Evolutionary conservation across 352 stramenopile species (phyloP).

Genomic region (Phytophthora cactorum): DNA sequence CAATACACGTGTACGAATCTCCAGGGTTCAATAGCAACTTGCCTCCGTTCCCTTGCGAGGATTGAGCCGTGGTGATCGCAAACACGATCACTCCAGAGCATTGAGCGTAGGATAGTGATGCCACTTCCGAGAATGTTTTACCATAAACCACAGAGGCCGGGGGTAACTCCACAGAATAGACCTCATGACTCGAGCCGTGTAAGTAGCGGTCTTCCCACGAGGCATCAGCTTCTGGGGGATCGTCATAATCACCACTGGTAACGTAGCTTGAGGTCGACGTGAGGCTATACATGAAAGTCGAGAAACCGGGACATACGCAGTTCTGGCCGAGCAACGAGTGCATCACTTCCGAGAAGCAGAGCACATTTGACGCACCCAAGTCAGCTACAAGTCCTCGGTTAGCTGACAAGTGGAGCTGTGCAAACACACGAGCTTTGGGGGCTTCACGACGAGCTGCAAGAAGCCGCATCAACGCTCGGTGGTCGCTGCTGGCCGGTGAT

Average conservation of each 20-base stretch:
- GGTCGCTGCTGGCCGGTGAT: conserved; percentile 66
- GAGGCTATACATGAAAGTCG: conserved; percentile 87
- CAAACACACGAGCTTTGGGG: conserved; percentile 51
- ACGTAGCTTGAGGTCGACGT: conserved; percentile 76
- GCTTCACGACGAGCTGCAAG: conserved; percentile 72
- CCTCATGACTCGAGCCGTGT: conserved; percentile 72
- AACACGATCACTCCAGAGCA: conserved; percentile 81
- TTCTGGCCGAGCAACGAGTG: conserved; percentile 82
- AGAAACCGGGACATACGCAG: conserved; percentile 86
- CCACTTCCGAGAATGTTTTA: conserved; percentile 81
- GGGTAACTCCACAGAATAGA: conserved; percentile 78
- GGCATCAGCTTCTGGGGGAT: conserved; percentile 34
- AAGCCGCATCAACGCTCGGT: conserved; percentile 78
- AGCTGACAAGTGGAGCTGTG: conserved; percentile 78
- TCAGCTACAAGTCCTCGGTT: conserved; percentile 74
- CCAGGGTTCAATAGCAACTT: conserved; percentile 78
- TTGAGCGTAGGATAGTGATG: conserved; percentile 71
- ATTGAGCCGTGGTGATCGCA: conserved; percentile 49
- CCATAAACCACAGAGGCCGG: conserved; percentile 52
- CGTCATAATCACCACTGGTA: conserved; percentile 32
- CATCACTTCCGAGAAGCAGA: conserved; percentile 86
- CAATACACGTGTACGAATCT: conserved; percentile 72
- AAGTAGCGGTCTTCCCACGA: conserved; percentile 79
- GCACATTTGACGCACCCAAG: conserved; percentile 69
- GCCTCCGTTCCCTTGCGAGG: conserved; percentile 15